These are phyloP conservation scores for Fraxinus nigra DNA, from an alignment of 305 asterid genomes.

Conservation along the genomic window DNA sequence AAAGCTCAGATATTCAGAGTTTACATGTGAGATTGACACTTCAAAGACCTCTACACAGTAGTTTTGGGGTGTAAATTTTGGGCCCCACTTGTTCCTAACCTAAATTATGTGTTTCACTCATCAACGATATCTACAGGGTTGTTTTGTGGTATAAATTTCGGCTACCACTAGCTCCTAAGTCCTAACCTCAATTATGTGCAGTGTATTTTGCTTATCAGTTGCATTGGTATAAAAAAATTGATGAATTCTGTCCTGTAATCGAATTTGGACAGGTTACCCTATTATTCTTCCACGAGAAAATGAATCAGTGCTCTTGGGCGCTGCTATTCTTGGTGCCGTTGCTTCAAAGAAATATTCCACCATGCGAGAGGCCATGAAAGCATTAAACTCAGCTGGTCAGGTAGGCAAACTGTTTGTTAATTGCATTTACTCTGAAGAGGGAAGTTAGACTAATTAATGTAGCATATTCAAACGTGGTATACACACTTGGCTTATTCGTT, in stretches of 20 bases:
- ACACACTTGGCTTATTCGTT: neutral
- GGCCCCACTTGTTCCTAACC: neutral
- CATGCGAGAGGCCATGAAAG: slow-evolving; percentile 79
- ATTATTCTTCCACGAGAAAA: slow-evolving; percentile 89
- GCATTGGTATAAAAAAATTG: neutral
- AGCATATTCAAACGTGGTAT: neutral
- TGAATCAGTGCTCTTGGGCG: slow-evolving; percentile 90
- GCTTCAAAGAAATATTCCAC: slow-evolving; percentile 79
- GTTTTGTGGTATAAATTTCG: neutral
- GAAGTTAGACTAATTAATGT: neutral
- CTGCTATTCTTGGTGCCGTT: slow-evolving; percentile 97
- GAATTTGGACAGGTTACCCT: slow-evolving; percentile 59
- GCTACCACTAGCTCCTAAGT: neutral
- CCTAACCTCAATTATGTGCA: neutral
- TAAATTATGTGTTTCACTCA: neutral
- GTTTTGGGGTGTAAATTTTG: neutral
- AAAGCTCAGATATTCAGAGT: neutral
- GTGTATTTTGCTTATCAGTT: neutral
- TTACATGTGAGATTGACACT: neutral
- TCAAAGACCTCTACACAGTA: neutral
- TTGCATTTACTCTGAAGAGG: neutral
- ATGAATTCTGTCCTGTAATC: slow-evolving; percentile 6
- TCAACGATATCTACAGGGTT: neutral
- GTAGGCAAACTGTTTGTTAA: slow-evolving; percentile 34
- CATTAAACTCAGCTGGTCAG: slow-evolving; percentile 89